A percentile compares a stretch with the other conserved stretches of the same genome.
phyloP scores from a whole-genome alignment of 495 filamentous ascomycete genomes.

The Annulohypoxylon bovei region DNA sequence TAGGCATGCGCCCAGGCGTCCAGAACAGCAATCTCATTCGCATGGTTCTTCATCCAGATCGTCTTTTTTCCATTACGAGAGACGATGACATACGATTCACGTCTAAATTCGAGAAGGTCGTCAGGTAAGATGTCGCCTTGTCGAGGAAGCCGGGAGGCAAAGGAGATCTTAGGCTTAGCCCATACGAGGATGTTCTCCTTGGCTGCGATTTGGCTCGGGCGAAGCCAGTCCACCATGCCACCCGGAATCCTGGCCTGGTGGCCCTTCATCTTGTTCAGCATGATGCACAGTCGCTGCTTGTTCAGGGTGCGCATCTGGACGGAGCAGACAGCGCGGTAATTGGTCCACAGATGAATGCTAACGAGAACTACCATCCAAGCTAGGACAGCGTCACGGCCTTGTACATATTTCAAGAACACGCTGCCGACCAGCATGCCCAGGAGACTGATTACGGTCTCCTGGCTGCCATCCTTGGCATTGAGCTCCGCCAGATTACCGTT shows the following conservation, averaged over 20 bases:
- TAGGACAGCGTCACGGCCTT: slow-evolving; percentile 78
- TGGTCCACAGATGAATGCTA: slow-evolving; percentile 77
- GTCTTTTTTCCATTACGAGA: slow-evolving; percentile 47
- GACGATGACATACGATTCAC: slow-evolving; percentile 50
- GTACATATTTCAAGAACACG: slow-evolving; percentile 78
- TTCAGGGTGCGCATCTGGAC: slow-evolving; percentile 90
- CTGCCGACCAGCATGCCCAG: slow-evolving; percentile 89
- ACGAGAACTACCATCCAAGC: slow-evolving; percentile 75
- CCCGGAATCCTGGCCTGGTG: not conserved
- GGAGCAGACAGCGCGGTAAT: slow-evolving; percentile 84
- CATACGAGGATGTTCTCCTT: slow-evolving; percentile 78
- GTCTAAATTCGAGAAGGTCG: not conserved
- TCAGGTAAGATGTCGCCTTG: slow-evolving; percentile 20
- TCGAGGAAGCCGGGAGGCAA: slow-evolving; percentile 35
- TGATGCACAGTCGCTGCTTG: slow-evolving; percentile 83
- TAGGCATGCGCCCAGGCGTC: slow-evolving; percentile 82
- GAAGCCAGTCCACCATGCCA: slow-evolving; percentile 47
- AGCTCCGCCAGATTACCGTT: slow-evolving; percentile 92
- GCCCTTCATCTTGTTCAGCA: slow-evolving; percentile 62
- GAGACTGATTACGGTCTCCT: slow-evolving; percentile 93
- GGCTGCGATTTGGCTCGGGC: slow-evolving; percentile 69
- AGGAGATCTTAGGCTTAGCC: slow-evolving; percentile 50
- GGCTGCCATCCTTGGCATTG: slow-evolving; percentile 95
- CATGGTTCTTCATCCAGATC: slow-evolving; percentile 65
- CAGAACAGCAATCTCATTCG: slow-evolving; percentile 59